These are phyloP conservation scores for Clonostachys rhizophaga DNA, from an alignment of 2,329 filamentous ascomycete genomes.

Conservation along the genomic window DNA sequence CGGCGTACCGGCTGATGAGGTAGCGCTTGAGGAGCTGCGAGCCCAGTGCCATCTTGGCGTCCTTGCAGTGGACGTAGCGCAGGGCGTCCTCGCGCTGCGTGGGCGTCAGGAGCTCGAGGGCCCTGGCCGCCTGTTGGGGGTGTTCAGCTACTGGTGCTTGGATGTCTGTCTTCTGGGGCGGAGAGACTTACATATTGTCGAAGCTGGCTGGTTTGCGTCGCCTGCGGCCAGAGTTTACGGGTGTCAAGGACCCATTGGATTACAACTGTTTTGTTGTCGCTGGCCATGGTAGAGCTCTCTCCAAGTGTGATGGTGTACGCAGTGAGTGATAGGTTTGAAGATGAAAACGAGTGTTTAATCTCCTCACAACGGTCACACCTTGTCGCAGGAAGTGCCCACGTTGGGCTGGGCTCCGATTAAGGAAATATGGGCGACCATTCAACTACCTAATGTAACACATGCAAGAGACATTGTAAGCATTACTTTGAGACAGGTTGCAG, in stretches of 20 bases:
- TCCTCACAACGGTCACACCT: too few species aligned
- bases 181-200: conserved; percentile 32
- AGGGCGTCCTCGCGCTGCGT: conserved; percentile 54
- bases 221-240: conserved; percentile 49
- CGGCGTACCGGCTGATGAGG: conserved; percentile 54
- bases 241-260: conserved; percentile 62
- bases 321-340: too few species aligned
- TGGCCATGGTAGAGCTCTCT: too few species aligned
- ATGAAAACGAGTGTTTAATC: too few species aligned
- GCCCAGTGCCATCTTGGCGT: conserved; percentile 70
- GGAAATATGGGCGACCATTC: too few species aligned
- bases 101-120: conserved; percentile 44
- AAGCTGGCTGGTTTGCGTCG: conserved; percentile 41
- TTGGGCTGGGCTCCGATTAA: too few species aligned
- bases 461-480: too few species aligned
- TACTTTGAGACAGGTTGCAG: too few species aligned
- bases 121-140: conserved; percentile 40
- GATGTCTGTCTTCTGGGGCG: background rate
- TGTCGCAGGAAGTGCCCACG: too few species aligned
- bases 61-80: conserved; percentile 60
- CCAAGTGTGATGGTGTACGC: too few species aligned
- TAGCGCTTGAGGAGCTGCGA: conserved; percentile 72
- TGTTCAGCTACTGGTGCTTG: background rate
- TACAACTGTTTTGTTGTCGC: conserved; percentile 19
- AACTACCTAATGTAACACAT: too few species aligned